These are phyloP conservation scores for Pulveroboletus sp. DNA, from an alignment of 768 basidiomycete species.

Conservation along the genomic window DNA sequence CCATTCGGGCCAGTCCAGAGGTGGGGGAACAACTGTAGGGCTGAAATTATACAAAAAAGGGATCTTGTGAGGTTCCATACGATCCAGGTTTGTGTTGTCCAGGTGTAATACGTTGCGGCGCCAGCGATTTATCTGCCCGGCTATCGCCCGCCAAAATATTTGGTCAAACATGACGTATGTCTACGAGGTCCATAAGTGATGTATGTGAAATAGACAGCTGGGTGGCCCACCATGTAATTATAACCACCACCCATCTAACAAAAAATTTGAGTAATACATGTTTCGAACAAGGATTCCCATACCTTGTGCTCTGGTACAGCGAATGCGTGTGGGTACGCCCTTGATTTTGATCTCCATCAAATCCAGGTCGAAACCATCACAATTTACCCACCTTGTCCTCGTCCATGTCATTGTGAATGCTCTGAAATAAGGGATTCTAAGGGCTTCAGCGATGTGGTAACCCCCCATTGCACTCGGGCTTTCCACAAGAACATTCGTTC, in stretches of 20 bases:
- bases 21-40: constrained; percentile 84
- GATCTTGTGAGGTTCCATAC: constrained; percentile 96
- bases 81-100: constrained; percentile 82
- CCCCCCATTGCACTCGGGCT: constrained; percentile 98
- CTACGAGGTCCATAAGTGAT: constrained; percentile 34
- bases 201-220: neutral
- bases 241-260: constrained; percentile 90
- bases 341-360: constrained; percentile 24
- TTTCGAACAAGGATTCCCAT: constrained; percentile 11
- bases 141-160: constrained; percentile 94
- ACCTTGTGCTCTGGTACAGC: constrained; percentile 96
- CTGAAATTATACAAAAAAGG: constrained; percentile 99
- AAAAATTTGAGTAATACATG: constrained; percentile 14
- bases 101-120: constrained; percentile 74
- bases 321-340: constrained; percentile 96
- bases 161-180: constrained; percentile 97
- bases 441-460: constrained; percentile 93
- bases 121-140: constrained; percentile 96
- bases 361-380: neutral
- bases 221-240: constrained; percentile 87
- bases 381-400: constrained; percentile 62
- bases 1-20: constrained; percentile 99
- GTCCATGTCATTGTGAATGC: constrained; percentile 99
- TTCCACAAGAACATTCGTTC: constrained; percentile 90
- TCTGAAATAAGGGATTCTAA: constrained; percentile 90